These are phyloP conservation scores for Dothistroma septosporum DNA, from an alignment of 2,329 filamentous ascomycete genomes.

Conservation along the genomic window DNA sequence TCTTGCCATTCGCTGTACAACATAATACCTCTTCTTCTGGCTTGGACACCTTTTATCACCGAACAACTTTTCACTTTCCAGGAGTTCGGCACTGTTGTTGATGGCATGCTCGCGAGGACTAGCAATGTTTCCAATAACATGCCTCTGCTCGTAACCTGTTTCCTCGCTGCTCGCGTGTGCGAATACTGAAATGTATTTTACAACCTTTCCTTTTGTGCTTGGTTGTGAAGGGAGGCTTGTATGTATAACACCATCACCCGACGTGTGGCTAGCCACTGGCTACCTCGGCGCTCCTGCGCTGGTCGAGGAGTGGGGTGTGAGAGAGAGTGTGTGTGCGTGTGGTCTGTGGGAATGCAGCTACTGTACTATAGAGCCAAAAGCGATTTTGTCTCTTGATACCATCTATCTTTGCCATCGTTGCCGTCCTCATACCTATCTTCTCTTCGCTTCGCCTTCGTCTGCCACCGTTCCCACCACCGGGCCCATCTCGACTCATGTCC, in stretches of 20 bases:
- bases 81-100: neutral
- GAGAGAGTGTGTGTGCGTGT: neutral
- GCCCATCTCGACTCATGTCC: neutral
- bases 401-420: neutral
- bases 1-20: slow-evolving; percentile 6
- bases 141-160: neutral
- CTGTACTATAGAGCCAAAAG: neutral
- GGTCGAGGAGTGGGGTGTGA: slow-evolving; percentile 1
- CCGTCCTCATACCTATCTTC: neutral
- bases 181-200: neutral
- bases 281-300: neutral
- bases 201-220: neutral
- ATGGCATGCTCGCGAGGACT: neutral
- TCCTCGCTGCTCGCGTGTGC: neutral
- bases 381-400: neutral
- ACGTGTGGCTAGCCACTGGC: neutral
- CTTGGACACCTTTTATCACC: neutral
- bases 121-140: neutral
- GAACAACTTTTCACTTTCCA: neutral
- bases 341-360: neutral
- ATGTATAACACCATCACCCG: neutral
- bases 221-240: neutral
- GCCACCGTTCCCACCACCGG: no score
- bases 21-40: slow-evolving; percentile 1
- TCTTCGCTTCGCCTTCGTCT: neutral